Evolutionary conservation across 164 flowering plant genomes (phyloP).

Genomic region (Echeveria elegans): DNA sequence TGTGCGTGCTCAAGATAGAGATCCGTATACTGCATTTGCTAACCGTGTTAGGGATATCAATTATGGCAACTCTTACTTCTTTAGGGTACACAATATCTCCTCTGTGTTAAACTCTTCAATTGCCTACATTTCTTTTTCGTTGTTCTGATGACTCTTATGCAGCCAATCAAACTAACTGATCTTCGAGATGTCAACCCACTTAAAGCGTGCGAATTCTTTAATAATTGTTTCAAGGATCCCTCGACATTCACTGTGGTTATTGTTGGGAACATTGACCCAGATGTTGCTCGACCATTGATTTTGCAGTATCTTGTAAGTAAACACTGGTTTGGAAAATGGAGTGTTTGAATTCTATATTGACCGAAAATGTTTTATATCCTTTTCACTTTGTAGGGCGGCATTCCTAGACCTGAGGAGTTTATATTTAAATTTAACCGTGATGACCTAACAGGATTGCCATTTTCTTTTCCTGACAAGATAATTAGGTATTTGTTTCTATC

Average conservation of each 20-base stretch:
- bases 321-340: background rate
- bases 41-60: slow-evolving; percentile 92
- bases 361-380: slow-evolving; percentile 12
- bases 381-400: slow-evolving; percentile 92
- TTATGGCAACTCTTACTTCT: slow-evolving; percentile 86
- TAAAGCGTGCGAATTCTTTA: slow-evolving; percentile 82
- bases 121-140: background rate
- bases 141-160: slow-evolving; percentile 20
- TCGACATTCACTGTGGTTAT: slow-evolving; percentile 83
- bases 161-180: slow-evolving; percentile 71
- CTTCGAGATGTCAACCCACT: slow-evolving; percentile 69
- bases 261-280: slow-evolving; percentile 82
- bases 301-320: slow-evolving; percentile 72
- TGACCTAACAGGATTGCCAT: slow-evolving; percentile 79
- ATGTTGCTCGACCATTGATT: slow-evolving; percentile 58
- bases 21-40: slow-evolving; percentile 89
- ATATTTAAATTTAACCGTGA: slow-evolving; percentile 64
- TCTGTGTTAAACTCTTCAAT: background rate
- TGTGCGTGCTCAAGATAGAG: slow-evolving; percentile 89
- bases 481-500: slow-evolving; percentile 34
- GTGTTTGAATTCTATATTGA: slow-evolving; percentile 4
- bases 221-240: slow-evolving; percentile 83
- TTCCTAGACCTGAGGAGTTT: slow-evolving; percentile 68
- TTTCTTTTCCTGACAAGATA: slow-evolving; percentile 60
- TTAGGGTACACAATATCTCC: slow-evolving; percentile 45